Evolutionary conservation across 768 basidiomycete species (phyloP).

Genomic region (Russula virescens): DNA sequence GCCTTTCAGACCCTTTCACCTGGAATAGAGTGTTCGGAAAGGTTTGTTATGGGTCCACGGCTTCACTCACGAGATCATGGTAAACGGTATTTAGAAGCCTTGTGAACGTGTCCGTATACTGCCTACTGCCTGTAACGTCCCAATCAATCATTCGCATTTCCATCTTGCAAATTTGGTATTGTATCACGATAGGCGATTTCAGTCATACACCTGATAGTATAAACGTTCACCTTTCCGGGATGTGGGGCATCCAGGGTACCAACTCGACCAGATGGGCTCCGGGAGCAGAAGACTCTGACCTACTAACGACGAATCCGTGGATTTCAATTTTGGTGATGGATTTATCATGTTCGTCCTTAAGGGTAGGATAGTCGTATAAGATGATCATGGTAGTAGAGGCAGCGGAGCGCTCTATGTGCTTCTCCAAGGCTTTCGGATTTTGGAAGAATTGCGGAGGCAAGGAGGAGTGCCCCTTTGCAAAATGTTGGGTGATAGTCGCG

Average conservation of each 20-base stretch:
- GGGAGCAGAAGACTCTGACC: background rate
- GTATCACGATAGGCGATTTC: background rate
- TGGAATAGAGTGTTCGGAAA: background rate
- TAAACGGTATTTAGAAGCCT: constrained; percentile 4
- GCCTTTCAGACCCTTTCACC: too few relatives aligned
- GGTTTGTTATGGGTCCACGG: too few relatives aligned
- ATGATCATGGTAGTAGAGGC: constrained; percentile 15
- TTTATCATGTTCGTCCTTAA: constrained; percentile 2
- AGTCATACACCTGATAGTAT: too few relatives aligned
- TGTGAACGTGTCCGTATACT: background rate
- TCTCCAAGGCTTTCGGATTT: background rate
- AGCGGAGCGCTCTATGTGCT: constrained; percentile 8
- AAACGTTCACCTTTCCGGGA: constrained; percentile 8
- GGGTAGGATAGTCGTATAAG: constrained; percentile 11
- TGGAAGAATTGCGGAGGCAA: constrained; percentile 1
- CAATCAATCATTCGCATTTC: constrained; percentile 13
- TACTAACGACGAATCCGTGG: background rate
- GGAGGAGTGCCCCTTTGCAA: constrained; percentile 3
- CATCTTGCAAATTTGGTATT: constrained; percentile 5
- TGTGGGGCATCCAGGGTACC: constrained; percentile 12
- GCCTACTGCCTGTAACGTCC: background rate
- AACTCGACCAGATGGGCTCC: constrained; percentile 13
- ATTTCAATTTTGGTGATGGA: background rate
- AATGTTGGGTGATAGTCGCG: constrained; percentile 9
- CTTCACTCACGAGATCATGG: background rate